These are phyloP conservation scores for Gracilaria domingensis DNA, from an alignment of 23 red algal species.

Conservation along the genomic window DNA sequence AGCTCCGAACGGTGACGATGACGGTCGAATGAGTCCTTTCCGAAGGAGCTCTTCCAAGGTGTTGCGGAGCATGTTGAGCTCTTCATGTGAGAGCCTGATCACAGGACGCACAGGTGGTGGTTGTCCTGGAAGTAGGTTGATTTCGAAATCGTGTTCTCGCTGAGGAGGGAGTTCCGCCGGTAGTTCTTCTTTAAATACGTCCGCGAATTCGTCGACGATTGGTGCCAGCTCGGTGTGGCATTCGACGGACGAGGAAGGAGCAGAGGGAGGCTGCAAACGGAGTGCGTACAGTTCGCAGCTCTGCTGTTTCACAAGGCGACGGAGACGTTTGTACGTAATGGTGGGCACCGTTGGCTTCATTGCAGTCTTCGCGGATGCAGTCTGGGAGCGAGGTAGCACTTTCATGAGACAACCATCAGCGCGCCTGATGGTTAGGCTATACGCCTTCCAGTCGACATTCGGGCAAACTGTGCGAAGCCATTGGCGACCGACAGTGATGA, in stretches of 20 bases:
- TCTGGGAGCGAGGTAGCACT: background rate
- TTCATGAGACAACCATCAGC: constrained; percentile 7
- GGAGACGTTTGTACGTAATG: background rate
- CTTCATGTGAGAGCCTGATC: constrained; percentile 24
- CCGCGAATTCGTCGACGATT: constrained; percentile 2
- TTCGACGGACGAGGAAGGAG: background rate
- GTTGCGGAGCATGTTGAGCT: constrained; percentile 4
- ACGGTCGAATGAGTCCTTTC: constrained; percentile 20
- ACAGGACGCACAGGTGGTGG: constrained; percentile 32
- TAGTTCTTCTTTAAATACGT: constrained; percentile 37
- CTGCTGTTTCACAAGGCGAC: background rate
- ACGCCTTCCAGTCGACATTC: background rate
- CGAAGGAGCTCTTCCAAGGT: constrained; percentile 2
- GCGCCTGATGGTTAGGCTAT: constrained; percentile 39
- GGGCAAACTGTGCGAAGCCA: constrained; percentile 13
- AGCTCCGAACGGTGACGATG: constrained; percentile 21
- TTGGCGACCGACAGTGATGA: background rate
- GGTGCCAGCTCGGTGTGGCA: background rate
- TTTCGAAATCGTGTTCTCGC: constrained; percentile 38
- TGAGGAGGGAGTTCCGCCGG: background rate
- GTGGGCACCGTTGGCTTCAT: background rate
- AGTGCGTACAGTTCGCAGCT: constrained; percentile 18
- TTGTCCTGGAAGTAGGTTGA: constrained; percentile 6
- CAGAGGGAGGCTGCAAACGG: background rate
- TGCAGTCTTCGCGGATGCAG: background rate